Percentiles rank a stretch among this genome's conserved stretches.
phyloP scores from a whole-genome alignment of 164 flowering plant species.

The Tetracentron sinense region DNA sequence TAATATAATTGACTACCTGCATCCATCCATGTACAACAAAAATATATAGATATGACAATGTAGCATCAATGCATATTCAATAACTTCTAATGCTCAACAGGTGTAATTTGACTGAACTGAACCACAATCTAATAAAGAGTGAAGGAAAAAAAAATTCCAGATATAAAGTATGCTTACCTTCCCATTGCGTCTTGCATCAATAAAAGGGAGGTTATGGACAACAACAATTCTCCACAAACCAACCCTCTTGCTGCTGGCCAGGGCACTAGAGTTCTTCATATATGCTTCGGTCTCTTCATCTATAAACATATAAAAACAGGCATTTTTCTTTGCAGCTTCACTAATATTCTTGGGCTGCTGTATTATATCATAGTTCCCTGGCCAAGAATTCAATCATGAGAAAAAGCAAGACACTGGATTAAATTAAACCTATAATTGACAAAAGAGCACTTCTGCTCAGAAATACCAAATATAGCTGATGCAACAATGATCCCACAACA shows the following conservation, averaged over 20 bases:
- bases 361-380: slow-evolving; percentile 85
- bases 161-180: slow-evolving; percentile 55
- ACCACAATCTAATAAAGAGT: no score
- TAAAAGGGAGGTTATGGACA: slow-evolving; percentile 72
- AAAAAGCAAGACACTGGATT: slow-evolving; percentile 7
- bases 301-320: slow-evolving; percentile 83
- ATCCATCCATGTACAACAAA: no score
- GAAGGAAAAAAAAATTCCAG: no score
- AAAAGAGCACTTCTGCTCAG: slow-evolving; percentile 10
- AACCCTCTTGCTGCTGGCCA: slow-evolving; percentile 44
- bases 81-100: no score
- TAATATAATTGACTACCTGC: no score
- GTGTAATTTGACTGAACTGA: no score
- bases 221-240: slow-evolving; percentile 89
- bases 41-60: no score
- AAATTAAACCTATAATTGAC: neutral
- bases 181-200: slow-evolving; percentile 88
- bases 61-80: no score
- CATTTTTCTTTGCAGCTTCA: slow-evolving; percentile 47
- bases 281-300: slow-evolving; percentile 88
- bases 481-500: slow-evolving; percentile 90
- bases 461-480: slow-evolving; percentile 79
- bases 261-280: slow-evolving; percentile 54
- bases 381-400: slow-evolving; percentile 1
- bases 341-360: slow-evolving; percentile 80